Evolutionary conservation across 768 basidiomycete genomes (phyloP), one percentile per base, ranked within the genome.

Genomic region (Boletus reticulatus): DNA sequence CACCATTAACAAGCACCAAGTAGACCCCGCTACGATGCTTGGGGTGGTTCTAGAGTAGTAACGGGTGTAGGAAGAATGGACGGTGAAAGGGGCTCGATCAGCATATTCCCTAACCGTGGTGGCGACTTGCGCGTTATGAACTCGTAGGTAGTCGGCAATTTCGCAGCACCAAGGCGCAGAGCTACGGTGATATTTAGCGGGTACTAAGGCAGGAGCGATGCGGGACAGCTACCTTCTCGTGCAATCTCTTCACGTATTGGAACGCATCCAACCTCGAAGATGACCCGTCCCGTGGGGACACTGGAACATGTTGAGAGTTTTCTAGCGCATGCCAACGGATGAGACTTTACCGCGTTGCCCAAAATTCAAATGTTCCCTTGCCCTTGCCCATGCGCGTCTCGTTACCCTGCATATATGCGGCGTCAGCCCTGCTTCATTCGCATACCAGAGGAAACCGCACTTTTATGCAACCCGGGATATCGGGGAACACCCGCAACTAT

Each of bases 361-460:
- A 99, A 70, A 81, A 98, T 68, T 98, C 97, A 64, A 98, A 98
- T 0, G 89, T 84, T 44, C 97, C 97, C 72, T 99, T 99, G 56
- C 97, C 97, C 75, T 98, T 98, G 48, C 97, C 97, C 97, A 98
- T 98, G 80, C 97, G 89, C 6, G 94, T 95, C 73, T 98, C 95
- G 64, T 97, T 98, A 51, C 97, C 96, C 92, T 94, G 56, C 9
- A 34, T 16, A 24, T 31, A 46, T 46, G 41, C 11, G 36, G 34
- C 44, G 20, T 67, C 19, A 62, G 13, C 13, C 42, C 44, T 7
- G 6, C 13, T 11, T 11, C 2, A 20, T n/a, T 7, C 13, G 22
- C 16, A 11, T 10, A 17, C 6, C 38, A 46, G 44, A 29, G 47
- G 17, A 37, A 9, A 32, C 64, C 78, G 43, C 55, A 92, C 93